Conservation (phyloP, 78 protist genomes). For the Isochrysis galbana region DNA sequence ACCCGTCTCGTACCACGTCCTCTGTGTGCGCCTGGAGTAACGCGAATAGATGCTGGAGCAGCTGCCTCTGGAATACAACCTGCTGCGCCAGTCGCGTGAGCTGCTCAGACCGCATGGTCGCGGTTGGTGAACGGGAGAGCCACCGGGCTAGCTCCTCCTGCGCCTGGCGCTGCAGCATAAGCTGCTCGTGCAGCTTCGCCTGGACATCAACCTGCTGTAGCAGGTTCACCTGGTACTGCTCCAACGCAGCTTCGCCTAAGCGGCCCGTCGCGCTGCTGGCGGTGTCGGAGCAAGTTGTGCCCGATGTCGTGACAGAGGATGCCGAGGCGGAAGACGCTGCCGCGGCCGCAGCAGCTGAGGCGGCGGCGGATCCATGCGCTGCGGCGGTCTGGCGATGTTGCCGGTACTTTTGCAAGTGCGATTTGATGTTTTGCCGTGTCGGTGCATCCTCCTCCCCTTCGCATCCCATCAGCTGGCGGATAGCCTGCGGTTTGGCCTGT, state of each 20-base stretch:
- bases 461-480: neutral
- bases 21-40: neutral
- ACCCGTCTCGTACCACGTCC: neutral
- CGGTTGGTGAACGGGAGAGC: neutral
- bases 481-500: constrained; percentile 9
- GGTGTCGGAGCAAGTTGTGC: neutral
- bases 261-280: neutral
- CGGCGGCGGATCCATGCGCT: neutral
- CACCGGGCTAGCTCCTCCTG: neutral
- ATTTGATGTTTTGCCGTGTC: constrained; percentile 2
- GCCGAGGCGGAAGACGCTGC: neutral
- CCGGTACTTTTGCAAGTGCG: constrained; percentile 4
- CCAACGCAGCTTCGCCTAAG: too few relatives aligned
- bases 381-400: neutral
- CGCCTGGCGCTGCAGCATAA: neutral
- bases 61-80: neutral
- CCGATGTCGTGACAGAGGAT: neutral
- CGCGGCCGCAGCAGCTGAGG: neutral
- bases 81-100: neutral
- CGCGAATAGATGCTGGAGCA: neutral
- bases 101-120: neutral
- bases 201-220: neutral
- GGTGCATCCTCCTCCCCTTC: neutral
- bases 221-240: neutral
- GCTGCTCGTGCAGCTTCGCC: neutral